These are phyloP conservation scores for Oehlia diaphana DNA, from an alignment of 192 early-diverging fungal genomes.

Conservation along the genomic window DNA sequence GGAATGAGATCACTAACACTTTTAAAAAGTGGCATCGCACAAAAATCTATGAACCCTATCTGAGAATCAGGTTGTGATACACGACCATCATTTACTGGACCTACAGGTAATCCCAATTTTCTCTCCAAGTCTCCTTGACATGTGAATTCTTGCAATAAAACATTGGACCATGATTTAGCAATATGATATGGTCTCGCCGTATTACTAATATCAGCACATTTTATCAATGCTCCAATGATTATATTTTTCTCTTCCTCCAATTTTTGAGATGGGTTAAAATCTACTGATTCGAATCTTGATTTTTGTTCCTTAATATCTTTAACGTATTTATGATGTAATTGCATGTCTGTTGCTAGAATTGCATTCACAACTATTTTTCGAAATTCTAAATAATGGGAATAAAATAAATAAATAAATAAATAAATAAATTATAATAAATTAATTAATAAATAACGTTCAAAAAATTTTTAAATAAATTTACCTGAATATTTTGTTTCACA, in stretches of 20 bases:
- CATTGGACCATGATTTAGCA: constrained; percentile 66
- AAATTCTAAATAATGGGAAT: constrained; percentile 55
- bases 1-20: constrained; percentile 47
- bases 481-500: constrained; percentile 11
- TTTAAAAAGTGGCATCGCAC: constrained; percentile 54
- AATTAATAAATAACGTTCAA: background rate
- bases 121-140: constrained; percentile 74
- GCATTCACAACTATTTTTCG: constrained; percentile 68
- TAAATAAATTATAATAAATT: background rate
- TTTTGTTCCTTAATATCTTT: constrained; percentile 65
- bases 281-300: constrained; percentile 46
- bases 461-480: background rate
- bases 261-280: constrained; percentile 37
- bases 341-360: constrained; percentile 83
- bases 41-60: constrained; percentile 52
- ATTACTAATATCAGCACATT: constrained; percentile 84
- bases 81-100: constrained; percentile 49
- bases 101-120: constrained; percentile 56
- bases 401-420: background rate
- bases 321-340: constrained; percentile 76
- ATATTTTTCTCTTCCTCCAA: constrained; percentile 60
- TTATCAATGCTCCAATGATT: constrained; percentile 71
- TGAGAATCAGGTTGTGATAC: constrained; percentile 51
- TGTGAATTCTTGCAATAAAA: constrained; percentile 68
- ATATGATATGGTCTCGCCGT: constrained; percentile 71